Base-by-base conservation (phyloP, 177 flowering plant genomes). In the Vitis hybrid region DNA sequence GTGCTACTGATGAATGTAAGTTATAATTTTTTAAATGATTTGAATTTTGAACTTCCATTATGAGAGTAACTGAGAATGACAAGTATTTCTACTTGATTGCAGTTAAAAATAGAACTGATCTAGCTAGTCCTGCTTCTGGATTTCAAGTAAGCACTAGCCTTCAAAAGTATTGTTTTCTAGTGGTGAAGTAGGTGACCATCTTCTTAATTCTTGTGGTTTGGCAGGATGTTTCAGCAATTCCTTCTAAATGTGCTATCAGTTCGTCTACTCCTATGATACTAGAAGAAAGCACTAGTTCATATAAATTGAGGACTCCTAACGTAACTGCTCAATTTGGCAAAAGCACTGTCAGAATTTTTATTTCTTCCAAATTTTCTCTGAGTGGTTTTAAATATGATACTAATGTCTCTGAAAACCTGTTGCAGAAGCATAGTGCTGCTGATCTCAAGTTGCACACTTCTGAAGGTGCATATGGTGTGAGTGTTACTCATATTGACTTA, bases 261-360 rank as follows among this genome's bases (percentile, higher is more conserved):
- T 79, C 81, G 21, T 72, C 70, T 76, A 69, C 73, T 62, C 84
- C 84, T 12, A 64, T 62, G 69, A 74, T 81, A 74, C 72, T 77
- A 62, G 98, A 89, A 84, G 90, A 85, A 75, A 89, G 92, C 68
- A 67, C 82, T 56, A 84, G 84, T 76, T 90, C 97, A 51, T 70
- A 72, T 77, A 89, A 81, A 82, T 80, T 83, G 17, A 69, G 59
- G 55, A 73, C 78, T 77, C 78, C 81, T 52, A 82, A 69, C 56
- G 54, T 61, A 45, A 68, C 70, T 50, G 59, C 77, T 69, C 75
- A 72, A 61, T 64, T 70, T 74, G 72, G 69, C 19, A 71, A 70
- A 68, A 69, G 74, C 59, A 51, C 48, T 17, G 71, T 69, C 59
- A 82, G 75, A 69, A 78, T 61, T 70, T 66, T 65, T 45, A 59